These are phyloP conservation scores for Penicillium paxilli DNA, from an alignment of 495 filamentous ascomycete genomes.

Conservation along the genomic window DNA sequence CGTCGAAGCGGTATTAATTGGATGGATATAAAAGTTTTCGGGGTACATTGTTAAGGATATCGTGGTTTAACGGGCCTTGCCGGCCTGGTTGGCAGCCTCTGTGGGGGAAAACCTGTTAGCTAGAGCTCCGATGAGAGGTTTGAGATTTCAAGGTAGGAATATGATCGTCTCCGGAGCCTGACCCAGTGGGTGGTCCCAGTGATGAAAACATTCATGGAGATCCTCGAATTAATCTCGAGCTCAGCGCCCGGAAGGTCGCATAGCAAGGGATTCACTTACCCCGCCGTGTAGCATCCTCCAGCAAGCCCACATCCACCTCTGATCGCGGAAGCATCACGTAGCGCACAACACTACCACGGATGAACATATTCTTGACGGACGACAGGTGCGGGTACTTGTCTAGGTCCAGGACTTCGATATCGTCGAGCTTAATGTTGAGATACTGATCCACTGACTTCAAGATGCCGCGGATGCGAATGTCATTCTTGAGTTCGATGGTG, in stretches of 20 bases:
- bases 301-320: conserved; percentile 82
- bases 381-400: conserved; percentile 88
- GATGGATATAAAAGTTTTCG: conserved; percentile 14
- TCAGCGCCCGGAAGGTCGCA: not conserved
- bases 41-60: conserved; percentile 9
- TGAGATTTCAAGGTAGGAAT: too few relatives aligned
- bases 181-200: too few relatives aligned
- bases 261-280: conserved; percentile 55
- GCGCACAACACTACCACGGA: conserved; percentile 91
- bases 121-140: not conserved
- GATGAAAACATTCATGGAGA: too few relatives aligned
- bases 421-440: conserved; percentile 97
- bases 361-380: conserved; percentile 98
- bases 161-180: too few relatives aligned
- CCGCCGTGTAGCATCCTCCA: conserved; percentile 95
- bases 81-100: conserved; percentile 56
- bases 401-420: conserved; percentile 88
- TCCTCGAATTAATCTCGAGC: too few relatives aligned
- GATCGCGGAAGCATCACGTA: conserved; percentile 90
- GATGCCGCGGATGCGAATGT: conserved; percentile 90
- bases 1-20: conserved; percentile 18
- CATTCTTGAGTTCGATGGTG: conserved; percentile 98
- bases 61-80: conserved; percentile 43
- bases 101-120: conserved; percentile 12
- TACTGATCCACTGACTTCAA: conserved; percentile 98